Conservation (phyloP, 2,329 filamentous ascomycete genomes). For the Pseudocercospora fijiensis region DNA sequence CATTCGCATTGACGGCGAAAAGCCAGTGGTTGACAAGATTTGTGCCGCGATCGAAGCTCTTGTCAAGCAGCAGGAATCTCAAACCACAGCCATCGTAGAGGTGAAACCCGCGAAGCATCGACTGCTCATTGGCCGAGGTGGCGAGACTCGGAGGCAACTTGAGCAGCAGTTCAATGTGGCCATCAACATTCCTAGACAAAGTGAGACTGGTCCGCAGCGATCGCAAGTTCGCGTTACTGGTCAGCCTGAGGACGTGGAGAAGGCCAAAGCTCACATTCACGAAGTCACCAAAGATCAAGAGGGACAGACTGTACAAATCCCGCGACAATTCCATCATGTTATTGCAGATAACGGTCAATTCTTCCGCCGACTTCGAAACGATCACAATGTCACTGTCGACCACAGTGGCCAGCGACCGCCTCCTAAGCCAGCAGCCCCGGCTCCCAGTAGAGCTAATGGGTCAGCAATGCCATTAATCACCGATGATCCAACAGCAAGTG, state of each 20-base stretch:
- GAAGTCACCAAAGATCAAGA: conserved; percentile 79
- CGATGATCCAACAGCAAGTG: conserved; percentile 62
- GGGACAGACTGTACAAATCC: conserved; percentile 82
- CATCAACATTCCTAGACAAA: conserved; percentile 85
- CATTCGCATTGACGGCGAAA: conserved; percentile 85
- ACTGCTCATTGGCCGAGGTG: conserved; percentile 85
- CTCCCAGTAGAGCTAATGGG: conserved; percentile 51
- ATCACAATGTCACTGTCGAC: conserved; percentile 86
- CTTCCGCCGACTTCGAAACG: conserved; percentile 84
- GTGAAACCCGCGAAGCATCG: conserved; percentile 89
- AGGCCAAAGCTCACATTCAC: conserved; percentile 82
- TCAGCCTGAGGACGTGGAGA: conserved; percentile 72
- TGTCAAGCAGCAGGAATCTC: conserved; percentile 78
- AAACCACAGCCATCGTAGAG: conserved; percentile 74
- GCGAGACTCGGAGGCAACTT: conserved; percentile 79
- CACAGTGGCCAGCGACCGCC: conserved; percentile 80
- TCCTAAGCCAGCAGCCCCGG: conserved; percentile 57
- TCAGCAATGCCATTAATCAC: conserved; percentile 84
- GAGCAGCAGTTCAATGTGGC: conserved; percentile 83
- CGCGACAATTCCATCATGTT: conserved; percentile 76
- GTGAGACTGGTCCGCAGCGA: conserved; percentile 62
- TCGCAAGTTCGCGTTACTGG: conserved; percentile 86
- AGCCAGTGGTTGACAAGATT: conserved; percentile 84
- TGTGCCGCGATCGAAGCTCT: conserved; percentile 76
- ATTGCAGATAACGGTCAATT: conserved; percentile 88